These are phyloP conservation scores for Neurospora sp. DNA, from an alignment of 495 filamentous ascomycete genomes.

Conservation along the genomic window DNA sequence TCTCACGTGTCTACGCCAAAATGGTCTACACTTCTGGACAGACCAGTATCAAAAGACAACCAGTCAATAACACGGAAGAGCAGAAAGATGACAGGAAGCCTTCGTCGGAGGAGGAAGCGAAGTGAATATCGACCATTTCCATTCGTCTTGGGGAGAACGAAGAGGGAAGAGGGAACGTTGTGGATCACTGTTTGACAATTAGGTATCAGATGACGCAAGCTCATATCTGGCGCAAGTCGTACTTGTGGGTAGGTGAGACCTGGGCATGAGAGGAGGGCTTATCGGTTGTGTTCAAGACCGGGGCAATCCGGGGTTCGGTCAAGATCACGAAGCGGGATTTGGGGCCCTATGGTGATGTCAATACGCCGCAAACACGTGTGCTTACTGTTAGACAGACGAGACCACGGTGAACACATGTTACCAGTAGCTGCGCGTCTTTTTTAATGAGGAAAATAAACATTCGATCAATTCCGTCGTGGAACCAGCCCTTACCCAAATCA, in stretches of 20 bases:
- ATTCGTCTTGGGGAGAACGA: background rate
- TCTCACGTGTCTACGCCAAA: constrained; percentile 9
- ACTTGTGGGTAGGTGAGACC: background rate
- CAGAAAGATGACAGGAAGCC: background rate
- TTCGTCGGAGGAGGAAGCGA: background rate
- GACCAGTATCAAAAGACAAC: background rate
- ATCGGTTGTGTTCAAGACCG: background rate
- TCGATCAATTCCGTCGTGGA: background rate
- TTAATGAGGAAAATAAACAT: background rate
- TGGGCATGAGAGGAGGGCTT: background rate
- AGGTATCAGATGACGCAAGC: background rate
- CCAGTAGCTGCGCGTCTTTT: background rate
- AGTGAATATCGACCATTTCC: background rate
- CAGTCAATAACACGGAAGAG: background rate
- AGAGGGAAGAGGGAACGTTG: background rate
- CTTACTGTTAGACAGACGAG: background rate
- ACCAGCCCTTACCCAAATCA: background rate
- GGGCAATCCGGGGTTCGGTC: background rate
- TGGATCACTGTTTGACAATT: background rate
- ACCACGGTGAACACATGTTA: background rate
- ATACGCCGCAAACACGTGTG: background rate
- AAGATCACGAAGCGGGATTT: background rate
- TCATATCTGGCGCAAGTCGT: background rate
- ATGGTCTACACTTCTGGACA: constrained; percentile 3
- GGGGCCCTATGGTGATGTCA: background rate